A percentile compares a stretch with the other conserved stretches of the same genome.
phyloP scores from a whole-genome alignment of 179 eudicot genomes.

The Silene noctiflora region DNA sequence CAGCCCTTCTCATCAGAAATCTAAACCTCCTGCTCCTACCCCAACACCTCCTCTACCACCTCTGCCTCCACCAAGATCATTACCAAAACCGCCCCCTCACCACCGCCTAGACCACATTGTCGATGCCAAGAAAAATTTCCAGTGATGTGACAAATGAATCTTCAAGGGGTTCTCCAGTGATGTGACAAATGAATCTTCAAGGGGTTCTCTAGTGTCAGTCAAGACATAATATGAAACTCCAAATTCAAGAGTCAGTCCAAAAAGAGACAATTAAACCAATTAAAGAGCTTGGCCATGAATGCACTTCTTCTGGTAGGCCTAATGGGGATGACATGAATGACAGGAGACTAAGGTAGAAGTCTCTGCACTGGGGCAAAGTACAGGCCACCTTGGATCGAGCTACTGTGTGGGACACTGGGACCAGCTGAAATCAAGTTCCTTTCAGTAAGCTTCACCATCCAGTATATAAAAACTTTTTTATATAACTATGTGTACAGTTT shows the following conservation, averaged over 20 bases:
- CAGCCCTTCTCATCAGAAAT: constrained; percentile 30
- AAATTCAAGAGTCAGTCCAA: too few species aligned
- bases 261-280: constrained; percentile 27
- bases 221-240: too few species aligned
- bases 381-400: too few species aligned
- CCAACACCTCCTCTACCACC: constrained; percentile 35
- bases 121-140: constrained; percentile 28
- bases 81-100: constrained; percentile 34
- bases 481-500: neutral
- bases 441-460: constrained; percentile 56
- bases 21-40: constrained; percentile 28
- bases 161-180: too few species aligned
- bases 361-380: too few species aligned
- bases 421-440: constrained; percentile 90
- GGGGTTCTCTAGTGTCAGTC: too few species aligned
- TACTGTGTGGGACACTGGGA: constrained; percentile 98
- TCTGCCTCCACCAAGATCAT: constrained; percentile 41
- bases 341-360: constrained; percentile 55
- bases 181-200: too few species aligned
- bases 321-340: constrained; percentile 64
- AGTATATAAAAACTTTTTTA: neutral
- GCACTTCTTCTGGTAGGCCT: constrained; percentile 41
- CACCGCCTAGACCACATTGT: constrained; percentile 29
- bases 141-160: constrained; percentile 21
- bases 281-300: constrained; percentile 37